Base-by-base conservation (phyloP, 768 basidiomycete genomes). In the Hericium coralloides region DNA sequence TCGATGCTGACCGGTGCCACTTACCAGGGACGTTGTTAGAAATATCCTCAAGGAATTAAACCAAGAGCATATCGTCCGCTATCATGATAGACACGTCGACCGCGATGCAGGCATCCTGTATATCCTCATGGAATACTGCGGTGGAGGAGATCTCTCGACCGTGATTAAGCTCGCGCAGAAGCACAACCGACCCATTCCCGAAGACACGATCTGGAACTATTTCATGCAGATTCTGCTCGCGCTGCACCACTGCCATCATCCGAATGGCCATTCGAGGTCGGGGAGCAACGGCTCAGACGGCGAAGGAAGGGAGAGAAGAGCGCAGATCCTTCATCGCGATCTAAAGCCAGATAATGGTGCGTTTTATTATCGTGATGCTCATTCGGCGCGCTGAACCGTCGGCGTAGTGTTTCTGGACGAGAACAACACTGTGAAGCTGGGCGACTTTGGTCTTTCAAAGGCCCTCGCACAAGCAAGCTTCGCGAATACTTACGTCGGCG, bases 81-180 rank as follows among this genome's bases (percentile, higher is more conserved):
- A 95, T 70, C 85, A 92, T 64, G 93, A 97, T 76, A 81, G 93
- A 59, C 78, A 89, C 66, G 91, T 98, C 57, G 97, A 99, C 75
- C 79, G 89, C 60, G 90, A 94, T 52, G 79, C 82, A 39, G 92
- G 92, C 20, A 89, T 94, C 56, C 82, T 98, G 47, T 98, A 98
- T 70, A 98, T 99, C 60, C 78, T 98, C 63, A 99, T 98, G 97
- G 97, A 99, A 74, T 98, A 92, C 69, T 99, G 97, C 67, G 94
- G 92, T 4, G 95, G 94, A 20, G 97, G 97, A 12, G 97, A 99
- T 74, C 80, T 99, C 55, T 91, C 91, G 1, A 75, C 80, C 38
- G 72, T 97, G 65, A 97, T 98, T 70, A 90, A 92, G 66, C 85
- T 84, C 60, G 81, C 89, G 1, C 70, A 76, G 59, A 85, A 83